Evolutionary conservation across 768 basidiomycete species (phyloP).

Genomic region (Tulasnella sp.): DNA sequence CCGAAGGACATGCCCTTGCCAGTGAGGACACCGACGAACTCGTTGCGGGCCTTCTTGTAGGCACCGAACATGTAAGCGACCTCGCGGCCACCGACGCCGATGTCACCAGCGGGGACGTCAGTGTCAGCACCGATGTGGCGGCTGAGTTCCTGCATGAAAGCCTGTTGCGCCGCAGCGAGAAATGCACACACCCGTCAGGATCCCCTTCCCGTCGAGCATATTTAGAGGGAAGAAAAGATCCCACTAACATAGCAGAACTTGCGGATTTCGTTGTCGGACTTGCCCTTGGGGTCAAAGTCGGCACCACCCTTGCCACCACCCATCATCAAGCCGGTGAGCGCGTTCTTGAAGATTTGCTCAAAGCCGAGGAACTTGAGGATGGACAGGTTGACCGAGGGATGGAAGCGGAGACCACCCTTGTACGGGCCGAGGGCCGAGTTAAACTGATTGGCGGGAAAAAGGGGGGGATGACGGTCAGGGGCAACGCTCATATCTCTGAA

Average conservation of each 20-base stretch:
- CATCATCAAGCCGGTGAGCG: conserved; percentile 64
- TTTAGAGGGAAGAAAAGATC: background rate
- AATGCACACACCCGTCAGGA: background rate
- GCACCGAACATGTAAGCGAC: conserved; percentile 68
- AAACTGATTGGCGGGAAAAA: conserved; percentile 32
- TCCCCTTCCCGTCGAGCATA: background rate
- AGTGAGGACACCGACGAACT: conserved; percentile 58
- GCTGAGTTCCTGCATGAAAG: conserved; percentile 67
- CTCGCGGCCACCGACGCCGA: conserved; percentile 65
- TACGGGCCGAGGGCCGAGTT: conserved; percentile 70
- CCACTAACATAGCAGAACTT: conserved; percentile 44
- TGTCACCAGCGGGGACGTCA: conserved; percentile 65
- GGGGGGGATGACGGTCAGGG: background rate
- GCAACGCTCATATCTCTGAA: background rate
- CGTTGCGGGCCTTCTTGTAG: conserved; percentile 63
- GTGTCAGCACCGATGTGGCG: conserved; percentile 62
- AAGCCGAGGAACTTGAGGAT: conserved; percentile 79
- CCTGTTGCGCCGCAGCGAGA: conserved; percentile 16
- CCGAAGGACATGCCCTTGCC: conserved; percentile 58
- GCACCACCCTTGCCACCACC: conserved; percentile 71
- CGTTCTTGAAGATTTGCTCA: conserved; percentile 75
- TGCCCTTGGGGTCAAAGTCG: conserved; percentile 76
- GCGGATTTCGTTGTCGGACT: conserved; percentile 61
- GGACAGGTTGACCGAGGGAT: conserved; percentile 68
- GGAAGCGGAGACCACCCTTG: conserved; percentile 68